A percentile compares a stretch with the other conserved stretches of the same genome.
Evolutionary conservation across 495 filamentous ascomycete genomes (phyloP).

Genomic region (Penicillium steckii): DNA sequence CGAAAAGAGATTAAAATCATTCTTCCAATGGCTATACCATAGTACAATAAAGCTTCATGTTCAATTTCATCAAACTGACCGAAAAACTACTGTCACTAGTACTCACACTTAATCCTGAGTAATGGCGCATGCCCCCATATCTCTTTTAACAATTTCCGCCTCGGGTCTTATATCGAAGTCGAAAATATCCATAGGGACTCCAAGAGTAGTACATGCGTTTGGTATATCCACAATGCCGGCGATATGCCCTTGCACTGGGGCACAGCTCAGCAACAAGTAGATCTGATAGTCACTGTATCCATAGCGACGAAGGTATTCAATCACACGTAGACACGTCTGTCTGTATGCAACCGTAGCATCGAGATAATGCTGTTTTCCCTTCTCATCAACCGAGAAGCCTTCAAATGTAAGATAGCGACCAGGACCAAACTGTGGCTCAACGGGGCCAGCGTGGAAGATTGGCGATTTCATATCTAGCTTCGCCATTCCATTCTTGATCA

Average conservation of each 20-base stretch:
- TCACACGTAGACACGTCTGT: conserved; percentile 76
- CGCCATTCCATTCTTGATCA: conserved; percentile 81
- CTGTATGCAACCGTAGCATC: conserved; percentile 92
- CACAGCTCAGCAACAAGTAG: conserved; percentile 85
- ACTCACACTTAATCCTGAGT: conserved; percentile 42
- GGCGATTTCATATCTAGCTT: conserved; percentile 80
- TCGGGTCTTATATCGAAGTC: conserved; percentile 86
- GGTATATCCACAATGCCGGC: conserved; percentile 91
- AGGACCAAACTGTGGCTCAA: conserved; percentile 88
- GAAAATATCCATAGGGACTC: conserved; percentile 93
- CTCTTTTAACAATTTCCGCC: conserved; percentile 57
- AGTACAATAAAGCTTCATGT: too few species aligned
- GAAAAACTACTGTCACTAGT: too few species aligned
- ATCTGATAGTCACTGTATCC: conserved; percentile 81
- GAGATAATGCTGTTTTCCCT: conserved; percentile 90
- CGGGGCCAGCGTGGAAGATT: conserved; percentile 86
- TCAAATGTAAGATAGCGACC: conserved; percentile 89
- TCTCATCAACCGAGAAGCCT: conserved; percentile 89
- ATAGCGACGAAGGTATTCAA: conserved; percentile 85
- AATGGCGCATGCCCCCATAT: conserved; percentile 80
- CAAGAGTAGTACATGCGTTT: conserved; percentile 85
- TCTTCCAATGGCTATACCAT: not conserved
- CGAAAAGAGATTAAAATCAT: not conserved
- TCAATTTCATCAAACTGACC: too few species aligned
- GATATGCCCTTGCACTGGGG: conserved; percentile 88